These are phyloP conservation scores for Magnolia sinica DNA, from an alignment of 164 flowering plant species.

Conservation along the genomic window DNA sequence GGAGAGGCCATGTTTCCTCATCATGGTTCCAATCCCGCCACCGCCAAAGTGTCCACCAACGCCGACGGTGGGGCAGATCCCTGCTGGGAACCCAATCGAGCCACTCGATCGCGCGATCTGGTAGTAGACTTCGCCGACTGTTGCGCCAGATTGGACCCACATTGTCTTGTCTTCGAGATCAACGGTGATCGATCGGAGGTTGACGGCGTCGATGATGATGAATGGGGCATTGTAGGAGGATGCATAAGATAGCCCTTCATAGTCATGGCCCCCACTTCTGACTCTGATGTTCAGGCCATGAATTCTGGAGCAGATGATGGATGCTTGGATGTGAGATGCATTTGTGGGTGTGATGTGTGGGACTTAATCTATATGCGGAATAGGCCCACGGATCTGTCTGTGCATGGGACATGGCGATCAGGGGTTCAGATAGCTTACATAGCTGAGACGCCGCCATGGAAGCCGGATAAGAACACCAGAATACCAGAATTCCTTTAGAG, in stretches of 20 bases:
- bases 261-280: constrained; percentile 35
- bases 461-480: no score
- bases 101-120: constrained; percentile 21
- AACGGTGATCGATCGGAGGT: constrained; percentile 18
- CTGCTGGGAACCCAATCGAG: constrained; percentile 23
- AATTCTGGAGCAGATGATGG: constrained; percentile 20
- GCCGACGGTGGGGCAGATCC: constrained; percentile 11
- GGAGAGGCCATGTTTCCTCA: constrained; percentile 13
- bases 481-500: no score
- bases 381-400: no score
- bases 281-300: constrained; percentile 18
- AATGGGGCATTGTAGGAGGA: constrained; percentile 13
- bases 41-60: constrained; percentile 13
- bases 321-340: constrained; percentile 25
- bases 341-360: constrained; percentile 17
- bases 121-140: constrained; percentile 33
- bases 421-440: no score
- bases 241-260: constrained; percentile 29
- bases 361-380: no score
- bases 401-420: no score
- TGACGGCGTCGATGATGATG: constrained; percentile 23
- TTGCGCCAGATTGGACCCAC: constrained; percentile 33
- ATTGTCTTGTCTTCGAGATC: constrained; percentile 17
- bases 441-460: no score
- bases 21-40: constrained; percentile 15